Percentiles rank a stretch among this genome's conserved stretches.
phyloP scores from a whole-genome alignment of 169 alveolate genomes.

The Eimeria tenella region DNA sequence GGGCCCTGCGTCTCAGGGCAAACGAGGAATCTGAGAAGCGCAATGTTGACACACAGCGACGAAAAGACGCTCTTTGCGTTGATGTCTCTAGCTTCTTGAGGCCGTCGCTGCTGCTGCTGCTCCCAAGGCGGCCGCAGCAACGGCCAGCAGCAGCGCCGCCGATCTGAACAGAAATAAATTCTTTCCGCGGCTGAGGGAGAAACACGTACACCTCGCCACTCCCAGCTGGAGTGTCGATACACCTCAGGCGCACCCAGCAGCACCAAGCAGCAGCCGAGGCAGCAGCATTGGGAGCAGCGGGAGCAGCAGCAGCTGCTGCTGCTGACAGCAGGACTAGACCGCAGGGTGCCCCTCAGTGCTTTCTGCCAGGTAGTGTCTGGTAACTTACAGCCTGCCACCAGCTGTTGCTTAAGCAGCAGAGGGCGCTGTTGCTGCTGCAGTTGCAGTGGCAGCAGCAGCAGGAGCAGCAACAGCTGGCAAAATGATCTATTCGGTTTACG shows the following conservation, averaged over 20 bases:
- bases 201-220: no score
- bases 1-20: background rate
- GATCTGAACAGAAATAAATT: background rate
- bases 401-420: background rate
- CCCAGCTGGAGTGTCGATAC: no score
- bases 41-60: background rate
- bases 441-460: slow-evolving; percentile 32
- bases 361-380: background rate
- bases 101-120: background rate
- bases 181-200: background rate
- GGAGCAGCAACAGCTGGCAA: slow-evolving; percentile 48
- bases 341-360: background rate
- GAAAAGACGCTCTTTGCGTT: background rate
- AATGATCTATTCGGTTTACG: slow-evolving; percentile 63
- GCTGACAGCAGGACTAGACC: background rate
- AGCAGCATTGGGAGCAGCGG: no score
- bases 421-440: background rate
- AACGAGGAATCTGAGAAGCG: background rate
- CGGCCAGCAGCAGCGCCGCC: slow-evolving; percentile 6
- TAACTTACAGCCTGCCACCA: no score
- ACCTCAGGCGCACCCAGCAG: no score
- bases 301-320: background rate
- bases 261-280: no score
- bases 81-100: background rate
- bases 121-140: background rate